These are phyloP conservation scores for Mucor indicus DNA, from an alignment of 371 early-diverging fungal genomes.

Conservation along the genomic window DNA sequence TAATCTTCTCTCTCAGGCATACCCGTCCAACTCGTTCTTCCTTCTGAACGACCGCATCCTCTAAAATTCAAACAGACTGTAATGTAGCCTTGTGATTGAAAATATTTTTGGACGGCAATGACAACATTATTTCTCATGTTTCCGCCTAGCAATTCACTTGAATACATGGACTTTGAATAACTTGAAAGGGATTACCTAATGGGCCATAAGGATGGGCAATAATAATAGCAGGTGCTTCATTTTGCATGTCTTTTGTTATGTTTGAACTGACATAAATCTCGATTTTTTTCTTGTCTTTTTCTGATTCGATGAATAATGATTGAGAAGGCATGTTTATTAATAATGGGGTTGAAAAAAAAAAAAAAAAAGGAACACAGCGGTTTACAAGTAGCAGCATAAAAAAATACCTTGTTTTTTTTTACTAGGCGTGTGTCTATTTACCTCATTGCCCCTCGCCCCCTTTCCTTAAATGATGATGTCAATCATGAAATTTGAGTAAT, in stretches of 20 bases:
- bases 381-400: too few species aligned
- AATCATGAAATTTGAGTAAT: too few species aligned
- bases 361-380: too few species aligned
- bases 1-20: constrained; percentile 58
- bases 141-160: too few species aligned
- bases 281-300: constrained; percentile 18
- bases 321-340: constrained; percentile 34
- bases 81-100: constrained; percentile 24
- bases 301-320: constrained; percentile 22
- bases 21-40: constrained; percentile 57
- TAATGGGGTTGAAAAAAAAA: too few species aligned
- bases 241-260: not conserved
- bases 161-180: too few species aligned
- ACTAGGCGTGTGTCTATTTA: too few species aligned
- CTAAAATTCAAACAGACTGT: constrained; percentile 52
- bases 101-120: constrained; percentile 28
- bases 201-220: constrained; percentile 51
- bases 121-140: constrained; percentile 45
- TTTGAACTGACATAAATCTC: constrained; percentile 10
- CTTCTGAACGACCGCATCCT: constrained; percentile 53
- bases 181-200: constrained; percentile 33
- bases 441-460: too few species aligned
- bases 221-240: constrained; percentile 25
- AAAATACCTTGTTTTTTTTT: too few species aligned
- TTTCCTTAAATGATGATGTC: too few species aligned